These are phyloP conservation scores for Globisporangium echinulatum DNA, from an alignment of 352 stramenopile species.

Conservation along the genomic window DNA sequence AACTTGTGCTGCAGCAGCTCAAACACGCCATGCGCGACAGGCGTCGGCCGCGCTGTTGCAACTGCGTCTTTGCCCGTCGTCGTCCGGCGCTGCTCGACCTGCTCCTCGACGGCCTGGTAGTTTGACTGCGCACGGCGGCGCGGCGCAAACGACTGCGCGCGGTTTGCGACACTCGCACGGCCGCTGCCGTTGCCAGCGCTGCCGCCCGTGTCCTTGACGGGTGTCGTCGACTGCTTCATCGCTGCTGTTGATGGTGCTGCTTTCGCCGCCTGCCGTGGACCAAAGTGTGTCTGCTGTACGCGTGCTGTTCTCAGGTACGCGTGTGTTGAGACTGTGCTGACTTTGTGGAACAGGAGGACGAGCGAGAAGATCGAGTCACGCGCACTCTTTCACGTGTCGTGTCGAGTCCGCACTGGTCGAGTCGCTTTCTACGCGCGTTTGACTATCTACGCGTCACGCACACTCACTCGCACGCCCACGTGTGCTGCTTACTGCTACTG, in stretches of 20 bases:
- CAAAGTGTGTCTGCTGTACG: too few species aligned
- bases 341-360: too few species aligned
- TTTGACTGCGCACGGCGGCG: constrained; percentile 64
- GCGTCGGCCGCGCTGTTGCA: constrained; percentile 15
- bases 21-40: constrained; percentile 41
- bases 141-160: constrained; percentile 10
- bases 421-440: too few species aligned
- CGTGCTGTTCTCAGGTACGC: too few species aligned
- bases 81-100: constrained; percentile 11
- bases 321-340: too few species aligned
- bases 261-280: too few species aligned
- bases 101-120: constrained; percentile 67
- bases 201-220: constrained; percentile 1
- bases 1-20: constrained; percentile 80
- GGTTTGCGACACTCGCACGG: constrained; percentile 13
- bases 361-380: too few species aligned
- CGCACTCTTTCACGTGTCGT: too few species aligned
- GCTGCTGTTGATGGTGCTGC: neutral
- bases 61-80: constrained; percentile 26
- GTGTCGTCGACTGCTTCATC: constrained; percentile 12
- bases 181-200: constrained; percentile 3
- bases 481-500: too few species aligned
- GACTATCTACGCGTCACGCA: too few species aligned
- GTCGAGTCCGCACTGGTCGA: too few species aligned
- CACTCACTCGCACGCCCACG: too few species aligned